Percentiles rank a stretch among this genome's conserved stretches.
Evolutionary conservation across 805 yeast genomes (phyloP).

Genomic region (Kodamaea leandrae): DNA sequence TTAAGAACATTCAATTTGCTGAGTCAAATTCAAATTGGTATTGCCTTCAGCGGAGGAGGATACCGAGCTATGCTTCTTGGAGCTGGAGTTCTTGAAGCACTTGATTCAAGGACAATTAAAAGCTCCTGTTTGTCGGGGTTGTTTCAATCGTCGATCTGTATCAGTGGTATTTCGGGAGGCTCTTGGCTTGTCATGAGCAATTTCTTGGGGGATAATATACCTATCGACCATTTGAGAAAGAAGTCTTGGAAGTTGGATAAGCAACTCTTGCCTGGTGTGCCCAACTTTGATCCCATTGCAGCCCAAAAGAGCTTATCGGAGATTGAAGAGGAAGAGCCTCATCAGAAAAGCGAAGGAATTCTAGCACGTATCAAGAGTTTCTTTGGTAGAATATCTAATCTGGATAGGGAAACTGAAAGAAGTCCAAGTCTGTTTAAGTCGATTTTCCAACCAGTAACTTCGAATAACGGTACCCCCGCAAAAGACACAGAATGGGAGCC

Average conservation of each 20-base stretch:
- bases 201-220: constrained; percentile 30
- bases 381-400: not conserved
- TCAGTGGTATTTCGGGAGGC: constrained; percentile 71
- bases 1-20: constrained; percentile 18
- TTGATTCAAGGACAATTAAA: constrained; percentile 31
- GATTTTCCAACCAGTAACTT: not conserved
- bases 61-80: constrained; percentile 59
- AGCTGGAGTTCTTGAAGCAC: constrained; percentile 54
- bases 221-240: constrained; percentile 22
- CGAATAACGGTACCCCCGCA: not conserved
- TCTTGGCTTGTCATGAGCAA: constrained; percentile 61
- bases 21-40: constrained; percentile 25
- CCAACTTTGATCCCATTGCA: constrained; percentile 43
- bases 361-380: not conserved
- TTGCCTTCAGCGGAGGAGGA: constrained; percentile 52
- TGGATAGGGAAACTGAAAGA: not conserved
- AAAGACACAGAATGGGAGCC: not conserved
- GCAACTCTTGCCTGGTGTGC: constrained; percentile 56
- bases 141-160: constrained; percentile 52
- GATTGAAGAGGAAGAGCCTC: not conserved
- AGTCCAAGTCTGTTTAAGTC: too few species aligned
- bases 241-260: constrained; percentile 44
- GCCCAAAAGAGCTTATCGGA: not conserved
- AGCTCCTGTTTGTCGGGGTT: constrained; percentile 44
- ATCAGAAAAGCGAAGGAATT: not conserved